Evolutionary conservation across 805 yeast genomes (phyloP).

Genomic region (Kodamaea jinghongensis): DNA sequence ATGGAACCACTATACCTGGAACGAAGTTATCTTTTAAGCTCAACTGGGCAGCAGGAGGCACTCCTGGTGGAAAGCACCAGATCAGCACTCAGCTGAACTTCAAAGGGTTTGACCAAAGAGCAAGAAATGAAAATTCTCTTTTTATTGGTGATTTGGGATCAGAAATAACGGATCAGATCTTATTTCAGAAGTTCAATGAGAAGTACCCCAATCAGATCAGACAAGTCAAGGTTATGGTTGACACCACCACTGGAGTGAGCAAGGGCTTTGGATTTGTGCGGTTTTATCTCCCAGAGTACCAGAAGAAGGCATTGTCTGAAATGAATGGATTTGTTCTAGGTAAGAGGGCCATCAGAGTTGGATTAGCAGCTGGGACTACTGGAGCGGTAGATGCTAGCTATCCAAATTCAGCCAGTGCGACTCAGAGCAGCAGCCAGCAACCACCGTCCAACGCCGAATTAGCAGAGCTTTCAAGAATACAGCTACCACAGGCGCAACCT

Average conservation of each 20-base stretch:
- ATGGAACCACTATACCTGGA: constrained; percentile 72
- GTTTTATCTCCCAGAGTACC: constrained; percentile 62
- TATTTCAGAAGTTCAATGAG: constrained; percentile 64
- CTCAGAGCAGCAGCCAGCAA: constrained; percentile 14
- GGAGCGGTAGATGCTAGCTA: not conserved
- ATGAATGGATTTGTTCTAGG: constrained; percentile 78
- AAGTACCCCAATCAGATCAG: constrained; percentile 67
- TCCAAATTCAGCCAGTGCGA: constrained; percentile 11
- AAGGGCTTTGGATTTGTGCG: constrained; percentile 92
- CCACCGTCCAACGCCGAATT: constrained; percentile 9
- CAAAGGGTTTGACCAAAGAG: constrained; percentile 1
- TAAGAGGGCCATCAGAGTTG: constrained; percentile 76
- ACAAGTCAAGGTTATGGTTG: constrained; percentile 76
- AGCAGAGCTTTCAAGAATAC: constrained; percentile 18
- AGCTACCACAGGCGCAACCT: constrained; percentile 47
- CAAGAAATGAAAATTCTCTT: constrained; percentile 53
- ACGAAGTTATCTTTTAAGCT: constrained; percentile 59
- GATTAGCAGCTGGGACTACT: constrained; percentile 38
- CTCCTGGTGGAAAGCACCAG: not conserved
- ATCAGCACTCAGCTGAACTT: not conserved
- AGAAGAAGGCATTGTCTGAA: constrained; percentile 67
- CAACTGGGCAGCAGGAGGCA: constrained; percentile 75
- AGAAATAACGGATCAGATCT: constrained; percentile 63
- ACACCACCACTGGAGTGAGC: constrained; percentile 63
- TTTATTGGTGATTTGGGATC: constrained; percentile 85